Base-by-base conservation (phyloP, 176 grass and related monocot species). In the Oryza rufipogon region DNA sequence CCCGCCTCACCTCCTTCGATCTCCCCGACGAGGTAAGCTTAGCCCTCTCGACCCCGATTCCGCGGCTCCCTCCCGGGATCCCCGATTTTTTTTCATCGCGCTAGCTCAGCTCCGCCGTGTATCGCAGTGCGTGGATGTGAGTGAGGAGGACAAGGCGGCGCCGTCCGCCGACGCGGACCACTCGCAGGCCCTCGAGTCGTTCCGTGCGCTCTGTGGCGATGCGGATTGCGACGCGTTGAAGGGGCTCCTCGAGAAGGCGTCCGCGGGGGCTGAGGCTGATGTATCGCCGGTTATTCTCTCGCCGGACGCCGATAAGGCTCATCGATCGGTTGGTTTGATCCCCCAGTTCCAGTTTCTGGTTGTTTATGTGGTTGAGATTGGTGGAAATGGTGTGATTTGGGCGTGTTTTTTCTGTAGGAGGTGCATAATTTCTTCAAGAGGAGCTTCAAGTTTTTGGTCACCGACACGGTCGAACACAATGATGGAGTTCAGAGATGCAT, bases 341-440 rank as follows among this genome's bases (percentile, higher is more conserved):
- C 14, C 1, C 8, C 0, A 6, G 14, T 54, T 17, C 8, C 0
- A 6, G 14, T 54, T n/a, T 19, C 64, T 77, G 34, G 11, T 42
- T 51, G 48, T 56, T 20, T 75, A 41, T 22, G 48, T 39, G 3
- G 67, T 5, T 81, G 19, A 14, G 41, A 15, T 78, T 14, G 9
- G 33, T 56, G 44, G n/a, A 13, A 16, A 11, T 2, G 2, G 34
- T 68, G 30, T 83, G 16, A 74, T 47, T 73, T 80, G 64, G 32
- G 75, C 13, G 45, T 56, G 68, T 66, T 54, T 70, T 16, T 75
- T 34, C 65, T 88, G 61, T 75, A 98, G 93, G 96, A 94, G 23
- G 91, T 95, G 76, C 93, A 95, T 75, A 91, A 86, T 75, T 95
- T 98, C 68, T 98, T 95, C 38, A 98, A 94, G 81, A 92, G 65